Evolutionary conservation across 2,329 filamentous ascomycete species (phyloP).

Genomic region (Ceratocystis huliohia): DNA sequence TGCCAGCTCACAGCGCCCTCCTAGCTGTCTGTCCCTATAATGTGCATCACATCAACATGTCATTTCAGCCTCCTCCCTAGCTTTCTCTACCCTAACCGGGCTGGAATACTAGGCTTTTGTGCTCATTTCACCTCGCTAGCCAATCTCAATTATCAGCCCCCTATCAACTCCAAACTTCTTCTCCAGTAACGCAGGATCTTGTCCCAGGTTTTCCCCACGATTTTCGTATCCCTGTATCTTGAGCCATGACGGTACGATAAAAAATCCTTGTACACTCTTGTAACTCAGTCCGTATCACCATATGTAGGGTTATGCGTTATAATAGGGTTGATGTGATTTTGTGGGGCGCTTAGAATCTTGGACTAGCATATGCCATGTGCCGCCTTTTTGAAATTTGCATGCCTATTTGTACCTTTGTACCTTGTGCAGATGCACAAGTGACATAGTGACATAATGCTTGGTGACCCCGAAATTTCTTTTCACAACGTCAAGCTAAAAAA

Average conservation of each 20-base stretch:
- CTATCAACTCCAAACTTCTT: not conserved
- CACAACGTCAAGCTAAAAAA: not conserved
- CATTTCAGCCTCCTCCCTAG: too few species aligned
- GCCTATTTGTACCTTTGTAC: not conserved
- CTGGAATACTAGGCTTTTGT: too few species aligned
- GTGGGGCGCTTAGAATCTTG: not conserved
- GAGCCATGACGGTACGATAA: not conserved
- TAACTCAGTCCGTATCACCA: not conserved
- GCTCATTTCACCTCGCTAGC: not conserved
- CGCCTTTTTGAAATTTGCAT: not conserved
- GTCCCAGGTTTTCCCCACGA: slow-evolving; percentile 2
- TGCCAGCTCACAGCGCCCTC: too few species aligned
- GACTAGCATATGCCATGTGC: not conserved
- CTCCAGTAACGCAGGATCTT: not conserved
- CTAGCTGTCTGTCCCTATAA: too few species aligned
- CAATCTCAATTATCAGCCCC: not conserved
- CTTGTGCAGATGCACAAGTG: not conserved
- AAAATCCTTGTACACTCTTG: not conserved
- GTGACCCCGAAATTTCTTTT: slow-evolving; percentile 1
- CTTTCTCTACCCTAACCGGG: too few species aligned
- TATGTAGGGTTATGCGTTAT: not conserved
- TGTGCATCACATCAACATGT: too few species aligned
- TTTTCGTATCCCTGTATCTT: not conserved
- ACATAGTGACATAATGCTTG: not conserved
- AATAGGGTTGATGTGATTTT: not conserved